These are phyloP conservation scores for Streptanthus diversifolius DNA, from an alignment of 345 rosid genomes.

Conservation along the genomic window DNA sequence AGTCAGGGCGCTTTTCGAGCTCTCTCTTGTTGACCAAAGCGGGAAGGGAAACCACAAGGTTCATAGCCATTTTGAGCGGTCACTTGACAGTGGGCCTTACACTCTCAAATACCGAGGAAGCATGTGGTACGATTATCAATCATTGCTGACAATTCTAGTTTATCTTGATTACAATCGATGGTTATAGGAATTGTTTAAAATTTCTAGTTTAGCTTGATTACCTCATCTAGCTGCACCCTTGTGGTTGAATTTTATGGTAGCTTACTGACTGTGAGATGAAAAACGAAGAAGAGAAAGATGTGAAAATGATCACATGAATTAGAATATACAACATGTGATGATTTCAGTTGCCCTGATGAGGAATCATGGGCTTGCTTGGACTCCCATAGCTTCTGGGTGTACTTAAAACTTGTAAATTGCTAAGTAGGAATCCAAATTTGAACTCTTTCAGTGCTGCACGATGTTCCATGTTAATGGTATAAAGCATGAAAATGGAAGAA, in stretches of 20 bases:
- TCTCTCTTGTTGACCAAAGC: conserved; percentile 85
- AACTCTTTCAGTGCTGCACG: background rate
- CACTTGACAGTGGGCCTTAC: conserved; percentile 84
- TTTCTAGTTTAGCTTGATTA: background rate
- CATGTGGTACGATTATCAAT: conserved; percentile 71
- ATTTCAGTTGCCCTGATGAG: background rate
- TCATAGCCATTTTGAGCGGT: conserved; percentile 87
- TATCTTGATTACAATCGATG: background rate
- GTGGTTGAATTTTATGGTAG: background rate
- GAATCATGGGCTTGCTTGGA: background rate
- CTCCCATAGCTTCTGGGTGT: background rate
- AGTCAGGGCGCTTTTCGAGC: conserved; percentile 86
- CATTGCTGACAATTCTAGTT: background rate
- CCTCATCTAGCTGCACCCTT: background rate
- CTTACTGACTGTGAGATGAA: background rate
- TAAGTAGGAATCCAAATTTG: background rate
- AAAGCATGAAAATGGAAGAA: background rate
- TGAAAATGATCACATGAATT: background rate
- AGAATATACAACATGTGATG: background rate
- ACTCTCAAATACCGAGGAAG: conserved; percentile 76
- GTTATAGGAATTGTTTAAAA: background rate
- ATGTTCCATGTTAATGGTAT: background rate
- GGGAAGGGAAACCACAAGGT: conserved; percentile 87
- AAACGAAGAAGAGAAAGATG: background rate
- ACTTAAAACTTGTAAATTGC: background rate